Percentiles rank a stretch among this genome's conserved stretches.
These are phyloP conservation scores for Crucihimalaya himalaica DNA, from an alignment of 345 rosid species.

Conservation along the genomic window DNA sequence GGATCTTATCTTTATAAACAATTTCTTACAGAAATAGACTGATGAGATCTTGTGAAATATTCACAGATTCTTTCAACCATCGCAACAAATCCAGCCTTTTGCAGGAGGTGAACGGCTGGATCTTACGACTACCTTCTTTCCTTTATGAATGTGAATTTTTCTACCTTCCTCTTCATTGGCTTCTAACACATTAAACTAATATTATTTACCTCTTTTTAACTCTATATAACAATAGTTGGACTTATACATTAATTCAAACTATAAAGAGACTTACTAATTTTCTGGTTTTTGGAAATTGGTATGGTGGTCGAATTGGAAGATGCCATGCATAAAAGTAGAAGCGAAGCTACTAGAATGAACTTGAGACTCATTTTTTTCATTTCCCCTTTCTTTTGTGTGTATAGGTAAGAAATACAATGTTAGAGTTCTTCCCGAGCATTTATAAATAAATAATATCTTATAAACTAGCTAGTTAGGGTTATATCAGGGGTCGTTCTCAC, in stretches of 20 bases:
- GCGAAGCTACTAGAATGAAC: neutral
- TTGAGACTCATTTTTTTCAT: neutral
- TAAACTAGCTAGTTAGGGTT: neutral
- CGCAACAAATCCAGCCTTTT: neutral
- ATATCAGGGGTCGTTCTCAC: neutral
- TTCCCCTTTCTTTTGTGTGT: neutral
- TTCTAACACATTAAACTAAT: neutral
- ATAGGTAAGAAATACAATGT: too few relatives aligned
- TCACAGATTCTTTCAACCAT: neutral
- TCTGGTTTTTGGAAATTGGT: neutral
- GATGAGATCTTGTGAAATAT: too few relatives aligned
- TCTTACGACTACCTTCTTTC: neutral
- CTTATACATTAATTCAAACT: neutral
- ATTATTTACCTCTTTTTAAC: neutral
- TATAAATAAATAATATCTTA: neutral
- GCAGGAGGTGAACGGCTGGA: constrained; percentile 7
- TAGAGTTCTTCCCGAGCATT: neutral
- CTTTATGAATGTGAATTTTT: neutral
- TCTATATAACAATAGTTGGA: neutral
- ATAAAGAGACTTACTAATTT: neutral
- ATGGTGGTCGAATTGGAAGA: neutral
- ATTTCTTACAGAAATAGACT: too few relatives aligned
- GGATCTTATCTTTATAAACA: too few relatives aligned
- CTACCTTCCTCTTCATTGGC: neutral
- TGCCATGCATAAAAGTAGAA: constrained; percentile 3